Percentiles rank a stretch among this genome's conserved stretches.
Conservation (phyloP, 2,329 filamentous ascomycete species). For the Coleophoma crateriformis region DNA sequence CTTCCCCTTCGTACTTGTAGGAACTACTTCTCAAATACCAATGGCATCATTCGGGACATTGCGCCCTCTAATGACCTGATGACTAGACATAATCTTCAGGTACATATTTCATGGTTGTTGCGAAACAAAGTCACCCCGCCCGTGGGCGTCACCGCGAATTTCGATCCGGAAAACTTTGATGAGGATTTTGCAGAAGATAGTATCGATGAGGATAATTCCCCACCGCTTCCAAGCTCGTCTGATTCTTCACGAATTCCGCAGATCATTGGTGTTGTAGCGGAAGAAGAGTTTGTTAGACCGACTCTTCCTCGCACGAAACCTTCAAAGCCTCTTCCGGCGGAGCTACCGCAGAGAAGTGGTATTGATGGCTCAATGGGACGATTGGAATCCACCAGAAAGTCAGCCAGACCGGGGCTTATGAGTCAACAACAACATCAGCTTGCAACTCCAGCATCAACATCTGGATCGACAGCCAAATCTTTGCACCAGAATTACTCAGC, state of each 20-base stretch:
- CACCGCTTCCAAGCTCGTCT: conserved; percentile 4
- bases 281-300: conserved; percentile 15
- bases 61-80: conserved; percentile 20
- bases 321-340: conserved; percentile 8
- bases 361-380: conserved; percentile 22
- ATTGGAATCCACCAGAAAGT: conserved; percentile 4
- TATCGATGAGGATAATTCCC: conserved; percentile 3
- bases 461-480: conserved; percentile 9
- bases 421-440: conserved; percentile 20
- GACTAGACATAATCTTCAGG: conserved; percentile 28
- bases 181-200: conserved; percentile 10
- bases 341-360: conserved; percentile 5
- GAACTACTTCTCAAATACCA: conserved; percentile 4
- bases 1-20: too few relatives aligned
- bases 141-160: conserved; percentile 7
- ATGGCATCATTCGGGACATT: conserved; percentile 15
- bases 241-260: conserved; percentile 8
- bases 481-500: conserved; percentile 15
- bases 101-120: conserved; percentile 28
- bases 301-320: conserved; percentile 12
- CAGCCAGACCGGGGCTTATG: conserved; percentile 6
- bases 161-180: conserved; percentile 2
- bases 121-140: conserved; percentile 19
- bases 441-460: conserved; percentile 25
- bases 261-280: conserved; percentile 12